phyloP scores from a whole-genome alignment of 768 basidiomycete genomes.

The Suillus hirtellus region DNA sequence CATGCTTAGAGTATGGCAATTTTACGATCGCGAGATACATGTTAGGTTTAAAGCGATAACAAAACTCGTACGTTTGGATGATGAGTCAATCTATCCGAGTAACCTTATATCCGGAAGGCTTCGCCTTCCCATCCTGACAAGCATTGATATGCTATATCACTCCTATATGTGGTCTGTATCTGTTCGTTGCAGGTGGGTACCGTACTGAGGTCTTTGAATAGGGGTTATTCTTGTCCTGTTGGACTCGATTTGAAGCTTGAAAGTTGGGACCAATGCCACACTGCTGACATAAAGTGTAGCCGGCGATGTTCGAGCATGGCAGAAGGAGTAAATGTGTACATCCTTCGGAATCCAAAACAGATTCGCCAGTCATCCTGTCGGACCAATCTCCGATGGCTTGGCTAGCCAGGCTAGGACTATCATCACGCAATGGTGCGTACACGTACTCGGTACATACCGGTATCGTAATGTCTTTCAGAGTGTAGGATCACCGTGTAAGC shows the following conservation, averaged over 20 bases:
- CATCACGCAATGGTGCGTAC: background rate
- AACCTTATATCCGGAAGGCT: background rate
- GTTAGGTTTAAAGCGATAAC: slow-evolving; percentile 68
- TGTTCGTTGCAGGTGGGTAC: background rate
- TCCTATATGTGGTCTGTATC: background rate
- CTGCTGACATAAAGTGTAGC: too few species aligned
- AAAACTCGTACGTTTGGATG: slow-evolving; percentile 70
- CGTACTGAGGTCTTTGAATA: background rate
- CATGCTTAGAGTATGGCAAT: slow-evolving; percentile 43
- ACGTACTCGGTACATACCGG: background rate
- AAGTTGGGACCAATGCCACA: background rate
- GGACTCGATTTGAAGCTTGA: background rate
- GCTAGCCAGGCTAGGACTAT: background rate
- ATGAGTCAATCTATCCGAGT: slow-evolving; percentile 11
- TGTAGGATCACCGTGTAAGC: background rate
- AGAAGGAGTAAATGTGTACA: background rate
- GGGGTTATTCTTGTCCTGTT: background rate
- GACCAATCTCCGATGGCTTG: background rate
- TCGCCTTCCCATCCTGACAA: background rate
- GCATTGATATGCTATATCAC: background rate
- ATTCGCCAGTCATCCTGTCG: background rate
- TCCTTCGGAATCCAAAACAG: background rate
- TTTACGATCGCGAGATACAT: slow-evolving; percentile 60
- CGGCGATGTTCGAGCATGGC: background rate
- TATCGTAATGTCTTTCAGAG: background rate